Evolutionary conservation across 345 rosid genomes (phyloP).

Genomic region (Citrus glauca): DNA sequence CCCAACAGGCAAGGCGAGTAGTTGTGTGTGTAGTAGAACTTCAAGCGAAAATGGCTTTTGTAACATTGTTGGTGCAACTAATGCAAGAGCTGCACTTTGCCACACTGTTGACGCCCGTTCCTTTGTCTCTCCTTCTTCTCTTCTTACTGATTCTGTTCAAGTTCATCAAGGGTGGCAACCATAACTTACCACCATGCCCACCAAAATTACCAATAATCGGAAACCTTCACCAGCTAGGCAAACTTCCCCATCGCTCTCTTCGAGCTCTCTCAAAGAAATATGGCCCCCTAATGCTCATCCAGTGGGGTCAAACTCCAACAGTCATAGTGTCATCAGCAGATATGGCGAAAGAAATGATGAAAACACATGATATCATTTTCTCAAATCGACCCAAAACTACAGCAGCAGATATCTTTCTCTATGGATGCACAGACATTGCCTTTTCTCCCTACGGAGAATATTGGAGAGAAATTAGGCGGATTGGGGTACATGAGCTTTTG

Average conservation of each 20-base stretch:
- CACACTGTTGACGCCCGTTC: neutral
- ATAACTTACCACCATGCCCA: conserved; percentile 22
- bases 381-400: neutral
- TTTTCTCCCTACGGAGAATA: conserved; percentile 27
- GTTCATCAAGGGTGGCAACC: neutral
- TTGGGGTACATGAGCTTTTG: conserved; percentile 14
- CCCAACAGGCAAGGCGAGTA: neutral
- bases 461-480: conserved; percentile 24
- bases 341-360: conserved; percentile 17
- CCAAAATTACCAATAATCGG: conserved; percentile 25
- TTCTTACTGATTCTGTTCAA: neutral
- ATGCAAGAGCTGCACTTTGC: neutral
- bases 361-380: conserved; percentile 19
- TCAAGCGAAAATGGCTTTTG: too few species aligned
- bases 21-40: neutral
- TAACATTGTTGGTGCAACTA: too few species aligned
- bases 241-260: conserved; percentile 11
- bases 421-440: conserved; percentile 6
- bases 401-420: conserved; percentile 9
- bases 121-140: neutral
- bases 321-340: conserved; percentile 26
- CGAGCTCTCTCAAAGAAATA: conserved; percentile 8
- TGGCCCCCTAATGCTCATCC: conserved; percentile 19
- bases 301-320: conserved; percentile 4
- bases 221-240: conserved; percentile 23